These are phyloP conservation scores for Poa pratensis DNA, from an alignment of 176 grass and related monocot genomes.

Conservation along the genomic window DNA sequence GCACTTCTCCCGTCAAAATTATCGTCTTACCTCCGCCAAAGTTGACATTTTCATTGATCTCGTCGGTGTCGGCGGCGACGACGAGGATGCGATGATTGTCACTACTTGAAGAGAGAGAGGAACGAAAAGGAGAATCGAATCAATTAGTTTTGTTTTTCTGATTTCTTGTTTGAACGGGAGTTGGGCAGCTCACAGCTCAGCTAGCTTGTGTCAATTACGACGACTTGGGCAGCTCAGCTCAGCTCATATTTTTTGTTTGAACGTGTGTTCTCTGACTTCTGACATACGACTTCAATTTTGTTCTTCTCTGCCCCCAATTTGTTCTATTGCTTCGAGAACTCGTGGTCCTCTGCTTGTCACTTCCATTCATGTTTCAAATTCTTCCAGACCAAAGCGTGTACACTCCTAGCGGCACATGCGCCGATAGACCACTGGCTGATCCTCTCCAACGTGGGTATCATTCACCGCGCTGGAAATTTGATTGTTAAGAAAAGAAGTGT, in stretches of 20 bases:
- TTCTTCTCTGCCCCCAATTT: background rate
- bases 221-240: conserved; percentile 8
- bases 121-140: background rate
- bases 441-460: background rate
- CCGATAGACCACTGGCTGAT: no score
- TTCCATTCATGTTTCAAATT: background rate
- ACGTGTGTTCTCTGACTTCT: conserved; percentile 30
- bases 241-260: background rate
- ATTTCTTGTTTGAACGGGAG: background rate
- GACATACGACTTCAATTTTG: conserved; percentile 35
- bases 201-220: conserved; percentile 25
- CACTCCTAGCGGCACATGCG: background rate
- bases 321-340: background rate
- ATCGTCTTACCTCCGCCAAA: conserved; percentile 1
- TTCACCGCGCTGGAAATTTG: background rate
- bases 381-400: background rate
- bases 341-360: background rate
- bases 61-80: conserved; percentile 13
- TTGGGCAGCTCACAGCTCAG: background rate
- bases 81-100: conserved; percentile 21
- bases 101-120: background rate
- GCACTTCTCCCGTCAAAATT: background rate
- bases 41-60: conserved; percentile 24
- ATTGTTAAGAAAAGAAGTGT: background rate
- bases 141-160: background rate